phyloP scores from a whole-genome alignment of 1,284 basidiomycete species.

The Tilletia setariae region DNA sequence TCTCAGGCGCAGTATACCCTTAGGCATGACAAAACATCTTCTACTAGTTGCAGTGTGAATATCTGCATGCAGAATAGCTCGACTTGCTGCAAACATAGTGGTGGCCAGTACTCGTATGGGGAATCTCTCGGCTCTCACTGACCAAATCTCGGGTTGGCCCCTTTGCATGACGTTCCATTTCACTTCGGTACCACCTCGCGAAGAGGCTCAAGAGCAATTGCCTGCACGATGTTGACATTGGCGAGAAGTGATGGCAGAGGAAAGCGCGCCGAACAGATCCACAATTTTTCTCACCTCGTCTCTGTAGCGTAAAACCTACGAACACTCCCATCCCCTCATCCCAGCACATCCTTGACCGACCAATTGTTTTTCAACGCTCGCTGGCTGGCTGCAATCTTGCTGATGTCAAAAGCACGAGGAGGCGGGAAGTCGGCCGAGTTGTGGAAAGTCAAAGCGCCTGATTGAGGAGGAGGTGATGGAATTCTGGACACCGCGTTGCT shows the following conservation, averaged over 20 bases:
- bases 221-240: too few species aligned
- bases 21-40: not conserved
- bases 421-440: slow-evolving; percentile 14
- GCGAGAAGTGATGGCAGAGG: too few species aligned
- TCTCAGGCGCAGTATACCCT: not conserved
- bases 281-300: not conserved
- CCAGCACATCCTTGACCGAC: slow-evolving; percentile 11
- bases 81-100: too few species aligned
- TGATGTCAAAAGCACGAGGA: not conserved
- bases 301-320: not conserved
- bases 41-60: too few species aligned
- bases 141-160: not conserved
- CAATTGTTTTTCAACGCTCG: not conserved
- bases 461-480: not conserved
- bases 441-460: slow-evolving; percentile 10
- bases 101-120: too few species aligned
- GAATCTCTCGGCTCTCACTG: too few species aligned
- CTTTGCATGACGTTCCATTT: too few species aligned
- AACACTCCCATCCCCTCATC: not conserved
- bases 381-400: not conserved
- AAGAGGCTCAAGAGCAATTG: too few species aligned
- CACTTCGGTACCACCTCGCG: too few species aligned
- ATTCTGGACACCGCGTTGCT: not conserved
- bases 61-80: too few species aligned
- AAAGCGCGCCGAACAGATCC: not conserved